Percentiles rank a stretch among this genome's conserved stretches.
These are phyloP conservation scores for Blastocystis hominis DNA, from an alignment of 352 stramenopile species.

Conservation along the genomic window DNA sequence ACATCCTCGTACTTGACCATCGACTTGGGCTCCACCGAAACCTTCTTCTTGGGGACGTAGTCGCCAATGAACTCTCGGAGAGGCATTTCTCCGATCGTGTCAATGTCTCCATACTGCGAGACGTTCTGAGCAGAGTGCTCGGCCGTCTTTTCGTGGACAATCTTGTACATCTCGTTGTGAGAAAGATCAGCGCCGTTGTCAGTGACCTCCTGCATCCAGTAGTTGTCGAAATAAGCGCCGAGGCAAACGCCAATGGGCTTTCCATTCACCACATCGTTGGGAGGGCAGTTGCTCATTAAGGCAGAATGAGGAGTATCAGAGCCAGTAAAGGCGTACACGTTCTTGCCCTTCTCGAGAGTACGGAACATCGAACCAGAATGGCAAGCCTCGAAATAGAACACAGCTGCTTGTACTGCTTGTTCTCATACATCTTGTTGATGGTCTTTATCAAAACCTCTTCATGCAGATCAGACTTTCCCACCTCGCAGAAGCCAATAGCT, in stretches of 20 bases:
- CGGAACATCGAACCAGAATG: slow-evolving; percentile 58
- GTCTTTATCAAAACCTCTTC: slow-evolving; percentile 48
- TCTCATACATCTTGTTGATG: slow-evolving; percentile 57
- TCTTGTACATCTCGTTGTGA: slow-evolving; percentile 44
- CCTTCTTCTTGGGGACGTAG: not conserved
- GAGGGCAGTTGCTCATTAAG: slow-evolving; percentile 57
- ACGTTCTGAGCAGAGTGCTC: slow-evolving; percentile 55
- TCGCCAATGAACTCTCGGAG: slow-evolving; percentile 51
- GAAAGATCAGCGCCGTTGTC: slow-evolving; percentile 44
- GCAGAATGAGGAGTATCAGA: slow-evolving; percentile 56
- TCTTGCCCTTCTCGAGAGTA: slow-evolving; percentile 28
- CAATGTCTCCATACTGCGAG: slow-evolving; percentile 58
- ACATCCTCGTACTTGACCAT: slow-evolving; percentile 37
- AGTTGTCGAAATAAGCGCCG: slow-evolving; percentile 50
- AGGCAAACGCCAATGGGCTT: slow-evolving; percentile 49
- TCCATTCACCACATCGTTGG: slow-evolving; percentile 52
- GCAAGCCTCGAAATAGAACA: slow-evolving; percentile 59
- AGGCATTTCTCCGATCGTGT: slow-evolving; percentile 10
- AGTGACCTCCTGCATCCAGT: slow-evolving; percentile 54
- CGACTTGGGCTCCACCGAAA: not conserved
- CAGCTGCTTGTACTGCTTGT: slow-evolving; percentile 56
- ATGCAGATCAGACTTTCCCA: slow-evolving; percentile 35
- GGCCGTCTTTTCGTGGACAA: slow-evolving; percentile 36
- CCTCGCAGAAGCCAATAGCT: slow-evolving; percentile 57
- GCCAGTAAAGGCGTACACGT: slow-evolving; percentile 55